A percentile compares a stretch with the other conserved stretches of the same genome.
Conservation (phyloP, 805 yeast genomes). For the Wickerhamomyces bovis region DNA sequence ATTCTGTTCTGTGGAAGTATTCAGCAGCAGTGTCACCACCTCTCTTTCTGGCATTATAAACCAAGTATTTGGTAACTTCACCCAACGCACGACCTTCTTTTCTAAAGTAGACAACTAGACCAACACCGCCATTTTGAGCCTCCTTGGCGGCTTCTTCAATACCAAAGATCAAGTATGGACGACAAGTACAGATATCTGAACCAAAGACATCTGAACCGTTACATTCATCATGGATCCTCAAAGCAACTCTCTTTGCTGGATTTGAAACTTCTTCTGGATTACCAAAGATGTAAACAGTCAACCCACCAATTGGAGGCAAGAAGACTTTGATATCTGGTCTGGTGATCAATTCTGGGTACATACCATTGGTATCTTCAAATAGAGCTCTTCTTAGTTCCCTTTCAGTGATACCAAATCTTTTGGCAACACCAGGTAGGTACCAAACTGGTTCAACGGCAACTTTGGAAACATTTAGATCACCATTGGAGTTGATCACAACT, state of each 20-base stretch:
- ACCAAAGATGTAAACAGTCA: conserved; percentile 62
- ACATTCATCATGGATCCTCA: conserved; percentile 65
- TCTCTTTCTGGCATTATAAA: conserved; percentile 65
- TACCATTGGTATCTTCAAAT: conserved; percentile 65
- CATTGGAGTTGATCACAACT: conserved; percentile 50
- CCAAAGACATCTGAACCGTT: conserved; percentile 68
- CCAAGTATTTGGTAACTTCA: conserved; percentile 64
- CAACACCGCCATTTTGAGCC: conserved; percentile 62
- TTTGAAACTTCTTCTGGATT: conserved; percentile 49
- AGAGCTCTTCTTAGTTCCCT: conserved; percentile 50
- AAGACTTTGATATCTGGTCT: conserved; percentile 63
- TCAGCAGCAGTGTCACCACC: conserved; percentile 64
- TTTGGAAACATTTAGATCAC: conserved; percentile 58
- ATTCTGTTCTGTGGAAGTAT: conserved; percentile 63
- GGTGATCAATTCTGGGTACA: conserved; percentile 63
- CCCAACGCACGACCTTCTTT: conserved; percentile 69
- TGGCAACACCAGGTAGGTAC: conserved; percentile 65
- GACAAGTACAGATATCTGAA: conserved; percentile 63
- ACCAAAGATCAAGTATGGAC: conserved; percentile 63
- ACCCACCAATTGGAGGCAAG: conserved; percentile 65
- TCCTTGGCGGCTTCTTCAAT: conserved; percentile 62
- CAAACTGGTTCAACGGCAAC: conserved; percentile 69
- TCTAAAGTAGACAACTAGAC: conserved; percentile 59
- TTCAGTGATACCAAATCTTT: conserved; percentile 54
- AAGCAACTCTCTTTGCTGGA: conserved; percentile 43